These are phyloP conservation scores for Wickerhamiella musiphila DNA, from an alignment of 805 yeast species.

Conservation along the genomic window DNA sequence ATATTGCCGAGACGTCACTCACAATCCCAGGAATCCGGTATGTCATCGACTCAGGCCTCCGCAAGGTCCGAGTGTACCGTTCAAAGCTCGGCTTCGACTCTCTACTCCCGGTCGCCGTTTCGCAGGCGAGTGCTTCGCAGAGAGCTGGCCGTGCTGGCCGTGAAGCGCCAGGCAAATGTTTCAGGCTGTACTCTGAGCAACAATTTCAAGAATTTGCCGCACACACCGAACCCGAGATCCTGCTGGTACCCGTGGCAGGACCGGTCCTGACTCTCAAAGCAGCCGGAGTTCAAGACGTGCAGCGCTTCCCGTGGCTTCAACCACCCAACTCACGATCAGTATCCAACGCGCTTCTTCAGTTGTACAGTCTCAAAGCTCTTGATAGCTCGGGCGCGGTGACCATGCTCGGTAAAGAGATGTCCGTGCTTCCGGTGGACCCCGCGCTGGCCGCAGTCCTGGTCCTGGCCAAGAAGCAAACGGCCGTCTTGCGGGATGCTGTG, in stretches of 20 bases:
- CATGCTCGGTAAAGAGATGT: constrained; percentile 66
- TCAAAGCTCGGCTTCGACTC: constrained; percentile 88
- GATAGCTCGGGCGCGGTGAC: constrained; percentile 66
- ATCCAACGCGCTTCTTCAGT: constrained; percentile 55
- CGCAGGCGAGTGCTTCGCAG: constrained; percentile 88
- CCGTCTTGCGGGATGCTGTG: constrained; percentile 39
- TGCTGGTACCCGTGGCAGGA: constrained; percentile 67
- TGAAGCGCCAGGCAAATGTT: constrained; percentile 83
- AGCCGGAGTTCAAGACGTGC: constrained; percentile 65
- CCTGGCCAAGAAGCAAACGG: constrained; percentile 34
- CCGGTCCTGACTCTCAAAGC: constrained; percentile 74
- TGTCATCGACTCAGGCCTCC: constrained; percentile 80
- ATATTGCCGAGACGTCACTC: constrained; percentile 94
- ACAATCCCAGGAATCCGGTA: constrained; percentile 90
- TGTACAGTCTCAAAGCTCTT: constrained; percentile 65
- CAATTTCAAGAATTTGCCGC: constrained; percentile 44
- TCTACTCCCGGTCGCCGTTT: constrained; percentile 75
- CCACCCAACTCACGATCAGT: constrained; percentile 71
- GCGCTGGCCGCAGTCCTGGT: constrained; percentile 74
- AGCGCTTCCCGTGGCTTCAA: constrained; percentile 86
- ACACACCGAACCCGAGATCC: constrained; percentile 87
- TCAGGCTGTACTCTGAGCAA: constrained; percentile 59
- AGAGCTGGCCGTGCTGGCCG: constrained; percentile 99
- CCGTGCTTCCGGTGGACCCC: constrained; percentile 81
- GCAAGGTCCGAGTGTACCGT: constrained; percentile 91